A percentile compares a stretch with the other conserved stretches of the same genome.
Conservation (phyloP, 2,329 filamentous ascomycete species). For the Diplodia intermedia region DNA sequence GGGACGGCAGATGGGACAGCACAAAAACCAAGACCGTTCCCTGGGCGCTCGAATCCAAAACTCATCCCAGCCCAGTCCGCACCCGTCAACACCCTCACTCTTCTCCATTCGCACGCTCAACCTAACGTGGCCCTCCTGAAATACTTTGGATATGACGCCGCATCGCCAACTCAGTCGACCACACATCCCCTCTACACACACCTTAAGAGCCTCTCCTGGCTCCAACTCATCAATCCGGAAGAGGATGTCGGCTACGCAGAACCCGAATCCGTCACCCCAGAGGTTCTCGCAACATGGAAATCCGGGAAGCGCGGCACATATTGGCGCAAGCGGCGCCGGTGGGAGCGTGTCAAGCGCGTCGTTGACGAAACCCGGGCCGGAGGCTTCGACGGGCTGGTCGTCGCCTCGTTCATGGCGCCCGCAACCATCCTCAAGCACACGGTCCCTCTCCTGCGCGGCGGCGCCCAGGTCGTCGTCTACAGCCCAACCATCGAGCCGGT, state of each 20-base stretch:
- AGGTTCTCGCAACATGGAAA: constrained; percentile 74
- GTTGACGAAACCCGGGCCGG: constrained; percentile 78
- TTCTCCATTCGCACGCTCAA: constrained; percentile 82
- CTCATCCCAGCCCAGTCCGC: constrained; percentile 66
- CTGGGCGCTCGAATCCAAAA: constrained; percentile 38
- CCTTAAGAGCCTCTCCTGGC: constrained; percentile 86
- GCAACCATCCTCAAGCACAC: constrained; percentile 75
- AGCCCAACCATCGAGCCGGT: constrained; percentile 81
- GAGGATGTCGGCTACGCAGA: constrained; percentile 77
- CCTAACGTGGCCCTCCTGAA: constrained; percentile 86
- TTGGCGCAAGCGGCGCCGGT: constrained; percentile 86
- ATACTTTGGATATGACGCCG: constrained; percentile 85
- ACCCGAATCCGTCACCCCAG: constrained; percentile 65
- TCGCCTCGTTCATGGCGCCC: constrained; percentile 83
- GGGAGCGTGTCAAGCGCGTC: constrained; percentile 73
- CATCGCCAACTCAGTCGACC: constrained; percentile 60
- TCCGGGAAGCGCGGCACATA: constrained; percentile 82
- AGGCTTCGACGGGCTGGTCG: constrained; percentile 80
- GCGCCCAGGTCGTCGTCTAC: constrained; percentile 86
- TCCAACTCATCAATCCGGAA: constrained; percentile 82
- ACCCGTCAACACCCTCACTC: constrained; percentile 75
- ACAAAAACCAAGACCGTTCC: constrained; percentile 14
- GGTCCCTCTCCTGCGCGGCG: constrained; percentile 81
- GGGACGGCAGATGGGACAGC: background rate
- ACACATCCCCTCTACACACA: constrained; percentile 81